A percentile compares a stretch with the other conserved stretches of the same genome.
Conservation (phyloP, 2,329 filamentous ascomycete genomes). For the Penicillium janthinellum region DNA sequence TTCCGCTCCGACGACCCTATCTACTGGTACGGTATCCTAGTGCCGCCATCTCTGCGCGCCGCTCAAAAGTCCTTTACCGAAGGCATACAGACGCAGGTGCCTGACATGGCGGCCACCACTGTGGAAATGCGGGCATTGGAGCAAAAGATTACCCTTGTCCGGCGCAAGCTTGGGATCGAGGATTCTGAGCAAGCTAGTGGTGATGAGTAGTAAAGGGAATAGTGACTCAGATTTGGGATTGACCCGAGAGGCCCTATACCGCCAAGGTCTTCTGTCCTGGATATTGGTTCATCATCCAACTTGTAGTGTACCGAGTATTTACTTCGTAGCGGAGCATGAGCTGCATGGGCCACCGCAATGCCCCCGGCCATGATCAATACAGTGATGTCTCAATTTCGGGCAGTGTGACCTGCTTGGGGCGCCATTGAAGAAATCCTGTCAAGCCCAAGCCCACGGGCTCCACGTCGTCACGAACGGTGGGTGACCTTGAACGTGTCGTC, state of each 20-base stretch:
- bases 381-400: neutral
- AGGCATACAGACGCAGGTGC: slow-evolving; percentile 40
- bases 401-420: slow-evolving; percentile 1
- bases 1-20: slow-evolving; percentile 45
- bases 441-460: neutral
- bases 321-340: neutral
- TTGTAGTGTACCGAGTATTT: neutral
- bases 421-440: slow-evolving; percentile 1
- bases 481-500: neutral
- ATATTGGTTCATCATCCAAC: neutral
- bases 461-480: slow-evolving; percentile 13
- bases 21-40: slow-evolving; percentile 53
- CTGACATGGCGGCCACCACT: slow-evolving; percentile 40
- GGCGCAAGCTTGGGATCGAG: slow-evolving; percentile 26
- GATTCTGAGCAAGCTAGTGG: neutral
- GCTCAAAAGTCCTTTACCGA: slow-evolving; percentile 48
- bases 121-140: slow-evolving; percentile 48
- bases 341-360: neutral
- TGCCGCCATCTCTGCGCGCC: slow-evolving; percentile 46
- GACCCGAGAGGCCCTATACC: neutral
- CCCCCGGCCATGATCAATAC: neutral
- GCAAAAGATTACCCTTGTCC: slow-evolving; percentile 37
- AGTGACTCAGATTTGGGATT: neutral
- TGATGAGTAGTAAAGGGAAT: neutral
- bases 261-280: neutral